Evolutionary conservation across 2,329 filamentous ascomycete genomes (phyloP).

Genomic region (Botrytis galanthina): DNA sequence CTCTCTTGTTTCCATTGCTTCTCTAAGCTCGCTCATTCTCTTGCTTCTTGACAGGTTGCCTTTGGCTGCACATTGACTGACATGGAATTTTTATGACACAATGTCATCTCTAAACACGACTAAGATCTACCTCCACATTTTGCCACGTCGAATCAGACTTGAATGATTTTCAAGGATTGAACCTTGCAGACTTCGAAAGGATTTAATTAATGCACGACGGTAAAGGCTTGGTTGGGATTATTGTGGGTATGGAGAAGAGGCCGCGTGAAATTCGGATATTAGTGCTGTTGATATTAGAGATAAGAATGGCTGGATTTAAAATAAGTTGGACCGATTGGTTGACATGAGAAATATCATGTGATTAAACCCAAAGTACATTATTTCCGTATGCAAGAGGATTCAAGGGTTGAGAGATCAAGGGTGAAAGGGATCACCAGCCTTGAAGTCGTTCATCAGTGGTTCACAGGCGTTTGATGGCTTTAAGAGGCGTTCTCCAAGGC

Average conservation of each 20-base stretch:
- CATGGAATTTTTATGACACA: conserved; percentile 11
- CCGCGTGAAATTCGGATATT: conserved; percentile 14
- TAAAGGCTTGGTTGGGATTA: not conserved
- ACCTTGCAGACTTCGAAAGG: not conserved
- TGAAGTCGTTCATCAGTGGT: not conserved
- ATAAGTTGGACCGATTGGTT: conserved; percentile 10
- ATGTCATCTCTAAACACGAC: not conserved
- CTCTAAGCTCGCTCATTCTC: not conserved
- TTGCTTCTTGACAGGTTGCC: not conserved
- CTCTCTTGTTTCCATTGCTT: not conserved
- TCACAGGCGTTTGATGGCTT: not conserved
- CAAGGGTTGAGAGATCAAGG: not conserved
- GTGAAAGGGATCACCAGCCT: not conserved
- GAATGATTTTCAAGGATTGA: not conserved
- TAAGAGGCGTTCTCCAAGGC: conserved; percentile 1
- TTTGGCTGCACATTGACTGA: not conserved
- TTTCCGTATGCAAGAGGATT: not conserved
- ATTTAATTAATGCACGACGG: conserved; percentile 4
- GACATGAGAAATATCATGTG: conserved; percentile 1
- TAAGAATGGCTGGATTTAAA: conserved; percentile 11
- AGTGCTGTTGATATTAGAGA: not conserved
- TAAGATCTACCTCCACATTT: conserved; percentile 19
- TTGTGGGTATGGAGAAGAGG: conserved; percentile 11
- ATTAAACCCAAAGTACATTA: not conserved
- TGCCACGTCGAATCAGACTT: conserved; percentile 5